Percentiles rank a stretch among this genome's conserved stretches.
Evolutionary conservation across 495 filamentous ascomycete genomes (phyloP).

Genomic region (Neurospora sp.): DNA sequence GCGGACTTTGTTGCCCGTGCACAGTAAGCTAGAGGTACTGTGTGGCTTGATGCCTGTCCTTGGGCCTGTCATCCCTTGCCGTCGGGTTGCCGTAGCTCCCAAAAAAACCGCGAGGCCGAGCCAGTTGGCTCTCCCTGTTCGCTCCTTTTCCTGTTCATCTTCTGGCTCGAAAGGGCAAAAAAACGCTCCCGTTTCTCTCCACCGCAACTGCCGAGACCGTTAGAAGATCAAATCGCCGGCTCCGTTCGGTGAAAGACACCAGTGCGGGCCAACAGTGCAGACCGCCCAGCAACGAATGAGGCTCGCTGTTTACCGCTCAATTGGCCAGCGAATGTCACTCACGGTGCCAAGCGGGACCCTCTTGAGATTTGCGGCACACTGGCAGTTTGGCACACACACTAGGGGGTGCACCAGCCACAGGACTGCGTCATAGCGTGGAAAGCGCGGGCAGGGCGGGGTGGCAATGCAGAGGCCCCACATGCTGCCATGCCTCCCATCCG

Average conservation of each 20-base stretch:
- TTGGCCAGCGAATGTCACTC: neutral
- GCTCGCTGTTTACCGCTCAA: neutral
- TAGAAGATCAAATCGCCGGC: neutral
- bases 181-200: neutral
- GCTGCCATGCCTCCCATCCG: neutral
- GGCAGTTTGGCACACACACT: neutral
- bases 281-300: neutral
- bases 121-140: neutral
- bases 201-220: neutral
- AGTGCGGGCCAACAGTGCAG: neutral
- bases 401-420: conserved; percentile 12
- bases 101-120: neutral
- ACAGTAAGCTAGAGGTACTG: neutral
- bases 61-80: neutral
- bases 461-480: neutral
- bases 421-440: conserved; percentile 11
- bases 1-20: neutral
- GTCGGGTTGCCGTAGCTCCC: neutral
- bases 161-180: neutral
- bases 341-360: neutral
- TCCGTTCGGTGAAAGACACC: neutral
- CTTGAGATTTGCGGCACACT: neutral
- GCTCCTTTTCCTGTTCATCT: neutral
- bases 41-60: neutral
- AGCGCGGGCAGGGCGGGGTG: neutral